Conservation (phyloP, 2,329 filamentous ascomycete species). For the Colletotrichum higginsianum region DNA sequence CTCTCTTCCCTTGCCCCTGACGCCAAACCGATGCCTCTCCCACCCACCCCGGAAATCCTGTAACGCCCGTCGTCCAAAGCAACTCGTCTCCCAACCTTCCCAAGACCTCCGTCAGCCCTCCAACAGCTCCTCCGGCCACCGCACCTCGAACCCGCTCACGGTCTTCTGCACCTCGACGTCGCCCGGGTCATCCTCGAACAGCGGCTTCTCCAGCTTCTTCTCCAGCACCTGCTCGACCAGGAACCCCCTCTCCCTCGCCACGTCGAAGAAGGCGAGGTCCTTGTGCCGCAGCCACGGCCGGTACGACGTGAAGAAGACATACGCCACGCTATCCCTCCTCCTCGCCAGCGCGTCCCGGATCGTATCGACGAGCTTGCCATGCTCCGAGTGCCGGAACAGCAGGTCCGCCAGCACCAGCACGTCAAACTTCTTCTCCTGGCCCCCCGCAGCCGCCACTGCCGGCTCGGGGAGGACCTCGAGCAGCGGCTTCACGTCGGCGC, state of each 20-base stretch:
- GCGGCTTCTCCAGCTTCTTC: constrained; percentile 84
- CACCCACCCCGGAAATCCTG: no score
- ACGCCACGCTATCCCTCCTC: constrained; percentile 71
- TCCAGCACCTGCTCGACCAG: constrained; percentile 85
- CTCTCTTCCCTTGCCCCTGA: no score
- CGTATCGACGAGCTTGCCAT: constrained; percentile 81
- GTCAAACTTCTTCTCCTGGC: constrained; percentile 72
- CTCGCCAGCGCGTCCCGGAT: constrained; percentile 77
- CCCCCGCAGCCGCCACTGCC: not conserved
- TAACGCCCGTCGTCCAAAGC: no score
- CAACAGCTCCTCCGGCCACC: constrained; percentile 68
- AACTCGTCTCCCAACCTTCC: no score
- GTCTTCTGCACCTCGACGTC: constrained; percentile 86
- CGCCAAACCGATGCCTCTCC: no score
- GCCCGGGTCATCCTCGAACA: constrained; percentile 92
- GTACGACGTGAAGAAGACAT: constrained; percentile 96
- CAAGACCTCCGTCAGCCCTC: constrained; percentile 25
- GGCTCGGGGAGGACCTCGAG: constrained; percentile 66
- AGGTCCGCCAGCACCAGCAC: constrained; percentile 89
- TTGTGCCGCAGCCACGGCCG: constrained; percentile 90
- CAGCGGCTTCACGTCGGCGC: constrained; percentile 72
- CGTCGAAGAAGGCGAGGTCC: constrained; percentile 88
- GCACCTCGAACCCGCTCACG: constrained; percentile 83
- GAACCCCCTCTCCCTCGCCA: constrained; percentile 80
- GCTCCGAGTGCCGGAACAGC: constrained; percentile 92